Evolutionary conservation across 345 rosid genomes (phyloP), one percentile per base, ranked within the genome.

Genomic region (Syzygium jambos): DNA sequence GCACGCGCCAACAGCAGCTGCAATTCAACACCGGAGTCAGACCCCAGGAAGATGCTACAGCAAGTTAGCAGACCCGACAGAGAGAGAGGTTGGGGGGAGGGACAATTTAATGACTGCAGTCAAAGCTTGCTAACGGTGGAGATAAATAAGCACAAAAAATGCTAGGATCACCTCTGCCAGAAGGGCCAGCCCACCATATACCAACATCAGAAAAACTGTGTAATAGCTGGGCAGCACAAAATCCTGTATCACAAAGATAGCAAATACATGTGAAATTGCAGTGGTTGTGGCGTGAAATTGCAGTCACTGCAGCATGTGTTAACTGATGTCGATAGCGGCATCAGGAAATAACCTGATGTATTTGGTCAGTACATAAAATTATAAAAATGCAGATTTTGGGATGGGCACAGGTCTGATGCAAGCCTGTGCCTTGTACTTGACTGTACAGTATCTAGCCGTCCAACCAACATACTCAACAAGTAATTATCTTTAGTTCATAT

Each of bases 1-100:
- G 96, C 96, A 5, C 95, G 96, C 1, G 99, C 99, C 91, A 97
- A 88, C 51, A 96, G 88, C 84, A 96, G 91, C 99, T 97, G 90
- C 85, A 88, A 85, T 54, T 19, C 57, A 85, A 52, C 87, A 84
- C 25, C 49, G 0, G 27, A 73, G 82, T 38, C 27, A 19, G 49
- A 38, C 82, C 82, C 14, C 49, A 73, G 7, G 19, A 38, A 38
- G 43, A 73, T 73, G 82, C 49, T 4, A 38, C 11, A 21, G 82
- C 82, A 9, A 73, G 82, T 73, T 49, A 73, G 82, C 14, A 73
- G 14, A 73, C 49, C 82, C 25, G 0, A 73, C 27, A 73, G 49
- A 10, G 14, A 38, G 49, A 73, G 49, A 30, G 43, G 11, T 29
- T 14, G 15, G 34, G 77, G 78, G 78, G 22, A 27, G 78, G 21